phyloP scores from a whole-genome alignment of 1,284 basidiomycete species.

The Trametes polyzona region DNA sequence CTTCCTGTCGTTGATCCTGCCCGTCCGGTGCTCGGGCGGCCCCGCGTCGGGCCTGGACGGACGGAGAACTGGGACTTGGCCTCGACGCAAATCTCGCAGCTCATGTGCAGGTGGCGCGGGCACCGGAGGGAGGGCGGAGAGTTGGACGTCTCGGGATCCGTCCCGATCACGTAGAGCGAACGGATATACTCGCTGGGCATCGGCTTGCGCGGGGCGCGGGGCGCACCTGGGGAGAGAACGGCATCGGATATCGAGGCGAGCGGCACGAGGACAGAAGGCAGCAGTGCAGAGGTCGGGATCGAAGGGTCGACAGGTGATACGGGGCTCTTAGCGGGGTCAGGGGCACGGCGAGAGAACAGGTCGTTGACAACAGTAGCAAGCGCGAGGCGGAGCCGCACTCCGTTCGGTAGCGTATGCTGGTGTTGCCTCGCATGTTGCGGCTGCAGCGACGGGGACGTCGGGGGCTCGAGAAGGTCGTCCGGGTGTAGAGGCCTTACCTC shows the following conservation, averaged over 20 bases:
- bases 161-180: conserved; percentile 60
- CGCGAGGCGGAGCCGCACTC: conserved; percentile 75
- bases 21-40: conserved; percentile 24
- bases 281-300: conserved; percentile 33
- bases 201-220: conserved; percentile 24
- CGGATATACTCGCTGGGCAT: conserved; percentile 48
- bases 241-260: conserved; percentile 43
- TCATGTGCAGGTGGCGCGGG: conserved; percentile 70
- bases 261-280: conserved; percentile 43
- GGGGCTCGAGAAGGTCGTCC: conserved; percentile 42
- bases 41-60: conserved; percentile 25
- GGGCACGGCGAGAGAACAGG: conserved; percentile 72
- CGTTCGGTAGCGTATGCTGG: conserved; percentile 73
- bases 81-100: conserved; percentile 74
- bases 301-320: conserved; percentile 11
- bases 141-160: conserved; percentile 64
- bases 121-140: conserved; percentile 68
- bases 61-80: conserved; percentile 41
- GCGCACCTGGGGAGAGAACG: conserved; percentile 14
- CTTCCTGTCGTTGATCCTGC: conserved; percentile 30
- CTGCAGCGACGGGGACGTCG: conserved; percentile 49
- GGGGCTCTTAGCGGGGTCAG: conserved; percentile 38
- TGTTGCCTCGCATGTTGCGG: conserved; percentile 39
- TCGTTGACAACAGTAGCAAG: conserved; percentile 77
- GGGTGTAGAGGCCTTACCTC: conserved; percentile 37